A percentile compares a stretch with the other conserved stretches of the same genome.
These are phyloP conservation scores for Backusella luteola DNA, from an alignment of 192 early-diverging fungal genomes.

Conservation along the genomic window DNA sequence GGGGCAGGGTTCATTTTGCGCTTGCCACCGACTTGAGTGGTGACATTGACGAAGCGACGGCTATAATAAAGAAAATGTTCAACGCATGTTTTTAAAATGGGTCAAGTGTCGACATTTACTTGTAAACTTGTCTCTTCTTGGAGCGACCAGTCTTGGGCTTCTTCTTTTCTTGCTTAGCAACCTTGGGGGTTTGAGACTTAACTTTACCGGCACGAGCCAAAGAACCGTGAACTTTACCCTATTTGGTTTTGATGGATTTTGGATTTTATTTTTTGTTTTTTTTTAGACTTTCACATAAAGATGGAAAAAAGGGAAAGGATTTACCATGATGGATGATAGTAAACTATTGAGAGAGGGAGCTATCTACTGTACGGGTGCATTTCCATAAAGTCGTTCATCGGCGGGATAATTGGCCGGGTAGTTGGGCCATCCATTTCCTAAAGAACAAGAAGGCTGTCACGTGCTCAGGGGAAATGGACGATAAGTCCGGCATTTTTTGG, in stretches of 20 bases:
- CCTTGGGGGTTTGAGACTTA: constrained; percentile 99
- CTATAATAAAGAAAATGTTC: constrained; percentile 10
- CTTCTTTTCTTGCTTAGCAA: constrained; percentile 95
- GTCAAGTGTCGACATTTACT: constrained; percentile 21
- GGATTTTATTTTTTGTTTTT: not conserved
- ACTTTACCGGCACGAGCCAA: constrained; percentile 99
- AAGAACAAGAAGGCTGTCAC: not conserved
- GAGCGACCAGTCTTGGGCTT: constrained; percentile 92
- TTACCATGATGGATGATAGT: constrained; percentile 17
- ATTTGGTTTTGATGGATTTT: constrained; percentile 17
- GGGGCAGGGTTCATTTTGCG: constrained; percentile 66
- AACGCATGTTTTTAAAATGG: not conserved
- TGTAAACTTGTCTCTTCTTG: constrained; percentile 96
- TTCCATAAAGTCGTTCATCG: not conserved
- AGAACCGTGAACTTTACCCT: constrained; percentile 99
- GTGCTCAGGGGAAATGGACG: not conserved
- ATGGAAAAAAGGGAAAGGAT: not conserved
- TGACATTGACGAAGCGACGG: constrained; percentile 97
- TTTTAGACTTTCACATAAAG: not conserved
- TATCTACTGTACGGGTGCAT: not conserved
- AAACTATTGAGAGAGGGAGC: constrained; percentile 15
- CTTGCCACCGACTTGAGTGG: constrained; percentile 85
- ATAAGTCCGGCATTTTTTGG: not conserved
- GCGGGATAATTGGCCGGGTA: not conserved
- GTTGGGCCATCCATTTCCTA: not conserved